Evolutionary conservation across 441 rosid genomes (phyloP).

Genomic region (Flueggea neowawraea): DNA sequence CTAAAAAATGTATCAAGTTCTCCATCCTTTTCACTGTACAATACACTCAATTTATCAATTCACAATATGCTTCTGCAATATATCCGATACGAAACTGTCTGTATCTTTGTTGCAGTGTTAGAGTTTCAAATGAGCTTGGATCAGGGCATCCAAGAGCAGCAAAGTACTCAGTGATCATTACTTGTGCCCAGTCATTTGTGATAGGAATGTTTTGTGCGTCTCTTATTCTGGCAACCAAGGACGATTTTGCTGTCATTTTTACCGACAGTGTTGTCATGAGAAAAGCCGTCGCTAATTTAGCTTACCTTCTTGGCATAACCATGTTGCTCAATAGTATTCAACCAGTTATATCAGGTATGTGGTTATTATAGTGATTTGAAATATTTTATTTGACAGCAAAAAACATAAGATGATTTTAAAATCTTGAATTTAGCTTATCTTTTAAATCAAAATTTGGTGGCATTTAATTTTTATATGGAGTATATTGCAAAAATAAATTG

Average conservation of each 20-base stretch:
- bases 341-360: constrained; percentile 78
- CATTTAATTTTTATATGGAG: no score
- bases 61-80: no score
- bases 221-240: constrained; percentile 42
- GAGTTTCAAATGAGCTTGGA: constrained; percentile 87
- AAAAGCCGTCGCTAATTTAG: constrained; percentile 59
- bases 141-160: constrained; percentile 83
- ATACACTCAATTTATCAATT: no score
- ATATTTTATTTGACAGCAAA: no score
- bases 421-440: no score
- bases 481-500: no score
- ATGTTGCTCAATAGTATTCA: constrained; percentile 82
- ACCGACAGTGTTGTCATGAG: constrained; percentile 60
- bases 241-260: constrained; percentile 62
- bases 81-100: no score
- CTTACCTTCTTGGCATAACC: constrained; percentile 72
- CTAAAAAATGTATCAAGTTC: no score
- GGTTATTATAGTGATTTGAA: no score
- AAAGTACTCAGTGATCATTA: constrained; percentile 60
- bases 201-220: constrained; percentile 57
- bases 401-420: no score
- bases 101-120: constrained; percentile 36
- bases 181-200: constrained; percentile 47
- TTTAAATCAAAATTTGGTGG: no score
- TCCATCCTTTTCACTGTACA: no score